Base-by-base conservation (phyloP, 371 early-diverging fungal genomes). In the Mycotypha africana region DNA sequence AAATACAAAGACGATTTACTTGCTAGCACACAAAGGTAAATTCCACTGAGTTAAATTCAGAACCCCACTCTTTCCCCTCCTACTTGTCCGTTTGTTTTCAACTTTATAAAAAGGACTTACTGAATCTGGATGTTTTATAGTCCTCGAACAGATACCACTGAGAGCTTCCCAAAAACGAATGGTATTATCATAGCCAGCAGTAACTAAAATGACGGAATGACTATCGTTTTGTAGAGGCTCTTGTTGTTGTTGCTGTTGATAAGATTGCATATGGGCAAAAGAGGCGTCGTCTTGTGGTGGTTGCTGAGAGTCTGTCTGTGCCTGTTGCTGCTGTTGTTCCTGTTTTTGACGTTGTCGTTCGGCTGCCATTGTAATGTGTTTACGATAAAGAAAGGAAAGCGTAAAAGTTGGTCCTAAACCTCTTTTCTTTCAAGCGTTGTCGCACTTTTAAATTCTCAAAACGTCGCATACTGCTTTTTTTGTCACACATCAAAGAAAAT, bases 81-180 rank as follows among this genome's bases (percentile, higher is more conserved):
- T n/a, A n/a, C n/a, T n/a, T n/a, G n/a, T n/a, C n/a, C n/a, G n/a
- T n/a, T n/a, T n/a, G n/a, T n/a, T n/a, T n/a, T n/a, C n/a, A n/a
- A 24, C 8, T 14, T 44, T n/a, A 31, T 21, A 48, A 19, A 23
- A 32, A 45, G 2, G 17, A 56, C 63, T 52, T 74, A 82, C 85
- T 53, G 90, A 90, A 51, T 97, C 96, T 1, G 93, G 85, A 68
- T 93, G 91, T 50, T 91, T 93, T 57, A 97, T 92, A 4, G 96
- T 93, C 43, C 93, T 79, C 23, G 89, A 83, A 58, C 95, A 95
- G 31, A 91, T 89, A 35, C 96, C 96, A 52, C 87, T 89, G 26
- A 93, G 70, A 3, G 97, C 96, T 66, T 97, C 97, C 97, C 97
- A 97, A 63, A 97, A 93, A 20, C 95, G 87, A 65, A 97, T 92